A percentile compares a stretch with the other conserved stretches of the same genome.
Evolutionary conservation across 257 asterid genomes (phyloP).

Genomic region (Mitragyna speciosa): DNA sequence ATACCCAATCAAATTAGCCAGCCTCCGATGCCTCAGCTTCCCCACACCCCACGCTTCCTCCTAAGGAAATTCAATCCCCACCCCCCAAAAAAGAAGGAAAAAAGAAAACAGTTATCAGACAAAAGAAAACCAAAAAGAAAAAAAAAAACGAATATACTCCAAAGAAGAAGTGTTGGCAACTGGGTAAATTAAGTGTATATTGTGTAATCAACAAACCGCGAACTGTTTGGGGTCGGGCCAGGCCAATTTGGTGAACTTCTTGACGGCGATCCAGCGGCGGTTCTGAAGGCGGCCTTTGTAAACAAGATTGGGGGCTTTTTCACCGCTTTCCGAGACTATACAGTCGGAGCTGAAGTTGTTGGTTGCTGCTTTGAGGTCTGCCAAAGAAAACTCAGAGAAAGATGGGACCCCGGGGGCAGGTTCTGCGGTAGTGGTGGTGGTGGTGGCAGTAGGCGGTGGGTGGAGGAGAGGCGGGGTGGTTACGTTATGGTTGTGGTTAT

Average conservation of each 20-base stretch:
- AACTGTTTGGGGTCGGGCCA: slow-evolving; percentile 82
- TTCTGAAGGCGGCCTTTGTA: slow-evolving; percentile 63
- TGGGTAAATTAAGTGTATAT: too few relatives aligned
- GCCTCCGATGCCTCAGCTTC: slow-evolving; percentile 53
- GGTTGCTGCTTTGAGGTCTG: slow-evolving; percentile 64
- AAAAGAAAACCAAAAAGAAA: not conserved
- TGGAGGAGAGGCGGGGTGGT: slow-evolving; percentile 15
- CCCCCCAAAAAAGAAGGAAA: not conserved
- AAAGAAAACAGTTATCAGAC: too few relatives aligned
- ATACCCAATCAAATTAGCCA: slow-evolving; percentile 67
- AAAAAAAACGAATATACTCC: not conserved
- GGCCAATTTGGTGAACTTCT: slow-evolving; percentile 58
- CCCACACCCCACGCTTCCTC: slow-evolving; percentile 68
- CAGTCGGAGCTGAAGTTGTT: slow-evolving; percentile 61
- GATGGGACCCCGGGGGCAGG: slow-evolving; percentile 27
- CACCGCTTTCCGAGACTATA: slow-evolving; percentile 70
- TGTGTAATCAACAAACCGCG: slow-evolving; percentile 42
- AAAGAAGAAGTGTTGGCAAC: too few relatives aligned
- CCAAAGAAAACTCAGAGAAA: slow-evolving; percentile 45
- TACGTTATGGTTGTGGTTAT: slow-evolving; percentile 5
- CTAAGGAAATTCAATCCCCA: slow-evolving; percentile 21
- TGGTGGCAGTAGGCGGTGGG: slow-evolving; percentile 11
- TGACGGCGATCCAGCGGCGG: slow-evolving; percentile 66
- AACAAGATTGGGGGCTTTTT: slow-evolving; percentile 66
- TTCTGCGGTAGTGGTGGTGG: slow-evolving; percentile 19